Evolutionary conservation across 305 asterid genomes (phyloP), one percentile per base, ranked within the genome.

Genomic region (Solanum chacoense): DNA sequence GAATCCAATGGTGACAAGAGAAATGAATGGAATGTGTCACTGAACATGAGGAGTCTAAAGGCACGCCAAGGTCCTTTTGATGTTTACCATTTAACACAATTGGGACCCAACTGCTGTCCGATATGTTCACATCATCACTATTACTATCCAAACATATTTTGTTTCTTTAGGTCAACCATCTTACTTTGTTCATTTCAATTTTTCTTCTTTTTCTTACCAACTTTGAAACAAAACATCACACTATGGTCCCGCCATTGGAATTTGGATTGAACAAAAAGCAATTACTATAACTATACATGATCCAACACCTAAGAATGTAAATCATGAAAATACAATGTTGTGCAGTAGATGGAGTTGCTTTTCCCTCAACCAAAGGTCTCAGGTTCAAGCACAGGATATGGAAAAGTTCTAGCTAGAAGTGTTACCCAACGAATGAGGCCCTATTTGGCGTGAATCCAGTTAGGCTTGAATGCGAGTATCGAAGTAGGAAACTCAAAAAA

Each of bases 41-140:
- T 4, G 59, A 26, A 40, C 67, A 24, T 80, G 36, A 28, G 13
- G 9, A 29, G 40, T 24, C 18, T 26, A 18, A 83, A 83, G 72
- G 86, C 86, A 83, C 86, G 86, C 86, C 86, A 80, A 80, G 16
- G 28, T 80, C 86, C 69, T 80, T 78, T 83, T 29, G 40, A 83
- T 83, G 86, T 83, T 83, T 83, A 6, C 72, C 86, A 83, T 45
- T 31, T 83, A 45, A 29, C 86, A 29, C 72, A 83, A 29, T 1
- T 34, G 4, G 63, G 72, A 29, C 86, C 86, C 72, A 13, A 45
- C 29, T 83, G 5, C 11, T 45, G 72, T 83, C 72, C 37, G 40
- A 83, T 83, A 20, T 29, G 86, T 83, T 22, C 72, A 83, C 86
- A 83, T 83, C 86, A 45, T 45, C 22, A 50, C 86, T 29, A 50